Evolutionary conservation across 2,329 filamentous ascomycete genomes (phyloP).

Genomic region (Endothia cerciana): DNA sequence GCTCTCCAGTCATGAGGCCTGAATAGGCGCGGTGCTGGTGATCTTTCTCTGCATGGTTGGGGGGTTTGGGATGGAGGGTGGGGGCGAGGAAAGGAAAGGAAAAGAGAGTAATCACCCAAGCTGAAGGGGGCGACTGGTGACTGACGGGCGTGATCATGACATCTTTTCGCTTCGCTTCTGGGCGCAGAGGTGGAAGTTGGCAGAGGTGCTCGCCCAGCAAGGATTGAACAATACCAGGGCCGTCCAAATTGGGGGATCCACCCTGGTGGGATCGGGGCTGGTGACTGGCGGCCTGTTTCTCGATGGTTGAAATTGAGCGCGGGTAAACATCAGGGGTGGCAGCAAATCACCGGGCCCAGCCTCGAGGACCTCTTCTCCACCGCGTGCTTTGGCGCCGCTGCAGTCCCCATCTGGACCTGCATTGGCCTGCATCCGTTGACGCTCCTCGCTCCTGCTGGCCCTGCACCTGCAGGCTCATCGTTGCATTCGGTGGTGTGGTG

Average conservation of each 20-base stretch:
- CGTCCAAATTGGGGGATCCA: constrained; percentile 30
- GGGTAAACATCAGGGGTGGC: constrained; percentile 27
- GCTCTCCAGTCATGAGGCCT: too few species aligned
- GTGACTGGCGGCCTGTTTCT: constrained; percentile 29
- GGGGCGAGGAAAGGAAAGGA: too few species aligned
- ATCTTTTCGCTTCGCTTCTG: too few species aligned
- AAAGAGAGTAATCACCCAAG: too few species aligned
- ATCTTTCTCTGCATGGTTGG: too few species aligned
- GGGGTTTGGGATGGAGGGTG: too few species aligned
- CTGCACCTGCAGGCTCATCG: constrained; percentile 24
- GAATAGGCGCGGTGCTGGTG: too few species aligned
- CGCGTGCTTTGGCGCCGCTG: constrained; percentile 28
- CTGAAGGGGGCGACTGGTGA: too few species aligned
- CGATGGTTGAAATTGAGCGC: constrained; percentile 31
- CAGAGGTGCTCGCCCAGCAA: too few species aligned
- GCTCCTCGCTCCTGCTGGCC: constrained; percentile 18
- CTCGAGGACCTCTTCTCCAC: constrained; percentile 19
- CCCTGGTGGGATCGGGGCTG: constrained; percentile 17
- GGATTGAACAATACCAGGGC: constrained; percentile 10
- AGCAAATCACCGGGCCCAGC: constrained; percentile 24
- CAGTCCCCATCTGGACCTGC: constrained; percentile 28
- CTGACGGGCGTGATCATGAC: too few species aligned
- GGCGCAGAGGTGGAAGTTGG: too few species aligned
- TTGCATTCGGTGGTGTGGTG: constrained; percentile 25
- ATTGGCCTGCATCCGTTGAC: constrained; percentile 18